Conservation (phyloP, 75 land plant species). For the Cupressus sempervirens region DNA sequence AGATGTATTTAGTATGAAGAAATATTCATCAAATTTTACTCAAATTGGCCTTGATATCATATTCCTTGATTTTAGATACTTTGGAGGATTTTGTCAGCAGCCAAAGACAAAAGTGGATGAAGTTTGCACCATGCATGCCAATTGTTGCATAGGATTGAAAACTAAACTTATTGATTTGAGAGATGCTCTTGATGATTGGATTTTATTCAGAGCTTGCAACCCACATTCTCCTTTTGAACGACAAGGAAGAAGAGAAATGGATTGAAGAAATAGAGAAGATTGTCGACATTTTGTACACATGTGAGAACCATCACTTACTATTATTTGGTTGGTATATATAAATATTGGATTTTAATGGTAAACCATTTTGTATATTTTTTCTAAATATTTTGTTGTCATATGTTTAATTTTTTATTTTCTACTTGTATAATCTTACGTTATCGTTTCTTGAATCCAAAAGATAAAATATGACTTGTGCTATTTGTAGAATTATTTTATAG, state of each 20-base stretch:
- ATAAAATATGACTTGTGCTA: too few relatives aligned
- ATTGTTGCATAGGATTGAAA: slow-evolving; percentile 39
- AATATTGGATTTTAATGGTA: too few relatives aligned
- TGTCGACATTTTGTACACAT: too few relatives aligned
- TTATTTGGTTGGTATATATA: too few relatives aligned
- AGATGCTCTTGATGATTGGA: slow-evolving; percentile 33
- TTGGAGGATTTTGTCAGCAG: slow-evolving; percentile 66
- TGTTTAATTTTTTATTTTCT: too few relatives aligned
- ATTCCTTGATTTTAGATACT: slow-evolving; percentile 42
- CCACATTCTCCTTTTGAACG: neutral
- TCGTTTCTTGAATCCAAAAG: too few relatives aligned
- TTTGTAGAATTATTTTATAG: too few relatives aligned
- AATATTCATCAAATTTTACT: slow-evolving; percentile 19
- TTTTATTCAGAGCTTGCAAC: slow-evolving; percentile 1
- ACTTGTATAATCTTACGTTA: too few relatives aligned
- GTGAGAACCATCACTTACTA: too few relatives aligned
- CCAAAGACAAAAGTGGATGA: slow-evolving; percentile 23
- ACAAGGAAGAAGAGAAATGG: neutral
- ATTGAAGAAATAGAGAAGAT: neutral
- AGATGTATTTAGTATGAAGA: slow-evolving; percentile 45
- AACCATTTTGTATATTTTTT: too few relatives aligned
- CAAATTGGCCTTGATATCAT: slow-evolving; percentile 32
- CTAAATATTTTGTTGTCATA: too few relatives aligned
- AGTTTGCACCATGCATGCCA: slow-evolving; percentile 53
- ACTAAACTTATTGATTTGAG: slow-evolving; percentile 36